A percentile compares a stretch with the other conserved stretches of the same genome.
Evolutionary conservation across 2,329 filamentous ascomycete species (phyloP).

Genomic region (Diatrype stigma): DNA sequence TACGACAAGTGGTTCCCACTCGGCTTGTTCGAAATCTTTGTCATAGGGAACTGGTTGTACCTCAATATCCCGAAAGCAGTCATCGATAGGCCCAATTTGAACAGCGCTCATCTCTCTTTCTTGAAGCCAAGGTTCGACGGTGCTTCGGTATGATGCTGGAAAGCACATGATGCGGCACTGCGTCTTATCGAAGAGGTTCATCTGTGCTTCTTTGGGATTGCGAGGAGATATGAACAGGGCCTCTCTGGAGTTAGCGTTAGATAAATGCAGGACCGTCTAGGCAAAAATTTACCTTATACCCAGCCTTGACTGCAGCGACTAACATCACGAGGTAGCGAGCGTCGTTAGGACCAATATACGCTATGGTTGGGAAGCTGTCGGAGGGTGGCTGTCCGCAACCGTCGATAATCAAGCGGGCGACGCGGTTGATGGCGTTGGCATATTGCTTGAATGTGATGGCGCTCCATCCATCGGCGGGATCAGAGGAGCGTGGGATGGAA

Average conservation of each 20-base stretch:
- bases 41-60: slow-evolving; percentile 33
- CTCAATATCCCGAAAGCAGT: slow-evolving; percentile 33
- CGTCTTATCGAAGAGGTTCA: slow-evolving; percentile 40
- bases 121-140: slow-evolving; percentile 33
- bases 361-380: slow-evolving; percentile 30
- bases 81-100: slow-evolving; percentile 27
- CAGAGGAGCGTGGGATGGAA: slow-evolving; percentile 25
- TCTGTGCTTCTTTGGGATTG: slow-evolving; percentile 36
- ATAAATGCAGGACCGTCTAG: background rate
- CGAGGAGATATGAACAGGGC: slow-evolving; percentile 7
- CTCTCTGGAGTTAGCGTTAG: slow-evolving; percentile 1
- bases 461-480: slow-evolving; percentile 33
- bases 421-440: slow-evolving; percentile 33
- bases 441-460: slow-evolving; percentile 28
- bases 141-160: slow-evolving; percentile 22
- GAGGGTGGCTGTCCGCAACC: slow-evolving; percentile 18
- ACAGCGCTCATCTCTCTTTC: slow-evolving; percentile 35
- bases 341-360: slow-evolving; percentile 37
- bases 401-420: slow-evolving; percentile 29
- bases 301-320: slow-evolving; percentile 16
- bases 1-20: slow-evolving; percentile 37
- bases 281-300: slow-evolving; percentile 23
- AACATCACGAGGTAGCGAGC: slow-evolving; percentile 13
- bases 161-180: slow-evolving; percentile 37
- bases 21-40: slow-evolving; percentile 37